A percentile compares a stretch with the other conserved stretches of the same genome.
phyloP scores from a whole-genome alignment of 768 basidiomycete genomes.

The Saitozyma sp. region DNA sequence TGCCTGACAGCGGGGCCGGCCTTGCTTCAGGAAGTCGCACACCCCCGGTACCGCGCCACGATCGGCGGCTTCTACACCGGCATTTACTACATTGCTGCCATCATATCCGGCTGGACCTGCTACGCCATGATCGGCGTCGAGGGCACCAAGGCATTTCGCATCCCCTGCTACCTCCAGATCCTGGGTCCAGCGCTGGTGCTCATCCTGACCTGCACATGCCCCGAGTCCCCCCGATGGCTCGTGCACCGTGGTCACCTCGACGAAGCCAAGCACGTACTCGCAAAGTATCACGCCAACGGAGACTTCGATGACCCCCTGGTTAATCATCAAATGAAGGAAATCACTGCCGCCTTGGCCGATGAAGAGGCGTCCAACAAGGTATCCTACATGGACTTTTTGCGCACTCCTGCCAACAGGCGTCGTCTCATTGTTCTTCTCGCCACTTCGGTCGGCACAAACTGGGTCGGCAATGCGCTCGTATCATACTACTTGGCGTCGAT shows the following conservation, averaged over 20 bases:
- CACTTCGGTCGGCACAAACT: constrained; percentile 29
- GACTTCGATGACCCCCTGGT: constrained; percentile 36
- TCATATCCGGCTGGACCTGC: constrained; percentile 16
- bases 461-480: constrained; percentile 36
- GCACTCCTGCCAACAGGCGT: constrained; percentile 28
- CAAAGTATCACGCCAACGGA: constrained; percentile 43
- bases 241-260: constrained; percentile 28
- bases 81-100: constrained; percentile 17
- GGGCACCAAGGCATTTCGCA: constrained; percentile 25
- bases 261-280: constrained; percentile 32
- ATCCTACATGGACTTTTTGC: constrained; percentile 25
- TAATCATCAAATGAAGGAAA: constrained; percentile 37
- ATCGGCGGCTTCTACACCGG: constrained; percentile 27
- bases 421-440: constrained; percentile 26
- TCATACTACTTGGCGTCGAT: constrained; percentile 42
- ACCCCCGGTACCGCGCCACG: constrained; percentile 30
- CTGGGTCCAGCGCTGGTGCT: constrained; percentile 21
- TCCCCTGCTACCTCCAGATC: constrained; percentile 27
- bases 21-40: constrained; percentile 38
- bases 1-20: constrained; percentile 32
- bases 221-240: constrained; percentile 37
- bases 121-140: constrained; percentile 21
- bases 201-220: constrained; percentile 18
- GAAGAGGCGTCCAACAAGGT: constrained; percentile 29
- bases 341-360: constrained; percentile 26